Evolutionary conservation across 2,329 filamentous ascomycete genomes (phyloP).

Genomic region (Clonostachys sp.): DNA sequence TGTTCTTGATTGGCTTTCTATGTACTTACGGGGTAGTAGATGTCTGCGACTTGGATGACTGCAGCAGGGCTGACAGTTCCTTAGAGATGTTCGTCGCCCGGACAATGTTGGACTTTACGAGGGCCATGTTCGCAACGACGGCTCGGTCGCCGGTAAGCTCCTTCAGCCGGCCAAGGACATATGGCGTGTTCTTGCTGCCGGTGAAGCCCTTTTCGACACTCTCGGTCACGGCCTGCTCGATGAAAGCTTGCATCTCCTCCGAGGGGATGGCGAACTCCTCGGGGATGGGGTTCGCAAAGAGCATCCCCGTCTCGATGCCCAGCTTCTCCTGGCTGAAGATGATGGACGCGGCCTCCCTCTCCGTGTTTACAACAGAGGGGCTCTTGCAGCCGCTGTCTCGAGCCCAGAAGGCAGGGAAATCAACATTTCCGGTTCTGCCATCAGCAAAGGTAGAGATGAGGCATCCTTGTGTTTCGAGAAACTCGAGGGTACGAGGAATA

Average conservation of each 20-base stretch:
- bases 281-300: constrained; percentile 88
- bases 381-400: constrained; percentile 80
- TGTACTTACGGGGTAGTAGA: constrained; percentile 28
- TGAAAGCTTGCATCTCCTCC: constrained; percentile 63
- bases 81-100: constrained; percentile 50
- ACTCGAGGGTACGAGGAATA: constrained; percentile 82
- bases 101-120: constrained; percentile 49
- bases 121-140: constrained; percentile 67
- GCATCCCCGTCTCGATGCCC: constrained; percentile 70
- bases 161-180: constrained; percentile 73
- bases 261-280: constrained; percentile 64
- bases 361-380: constrained; percentile 68
- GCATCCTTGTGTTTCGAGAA: constrained; percentile 67
- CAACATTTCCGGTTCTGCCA: constrained; percentile 64
- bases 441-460: constrained; percentile 87
- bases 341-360: constrained; percentile 83
- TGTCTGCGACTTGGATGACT: constrained; percentile 15
- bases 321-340: constrained; percentile 74
- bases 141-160: constrained; percentile 70
- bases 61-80: constrained; percentile 42
- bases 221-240: constrained; percentile 63
- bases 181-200: constrained; percentile 81
- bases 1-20: no score
- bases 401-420: constrained; percentile 92
- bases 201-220: constrained; percentile 60